Conservation (phyloP, 2,329 filamentous ascomycete species). For the Gaeumannomyces tritici region DNA sequence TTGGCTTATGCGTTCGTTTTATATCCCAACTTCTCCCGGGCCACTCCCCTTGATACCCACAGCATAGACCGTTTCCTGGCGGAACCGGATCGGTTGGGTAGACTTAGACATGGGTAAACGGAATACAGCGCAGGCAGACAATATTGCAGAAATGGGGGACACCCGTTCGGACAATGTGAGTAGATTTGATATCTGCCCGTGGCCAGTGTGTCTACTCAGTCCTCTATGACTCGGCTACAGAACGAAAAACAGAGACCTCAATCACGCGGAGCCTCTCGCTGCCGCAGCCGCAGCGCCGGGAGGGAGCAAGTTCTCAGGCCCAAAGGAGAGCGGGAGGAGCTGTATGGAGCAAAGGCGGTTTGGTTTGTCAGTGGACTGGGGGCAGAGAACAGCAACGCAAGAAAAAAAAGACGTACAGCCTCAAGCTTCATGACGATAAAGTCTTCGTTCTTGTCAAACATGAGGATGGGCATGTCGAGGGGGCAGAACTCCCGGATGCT, state of each 20-base stretch:
- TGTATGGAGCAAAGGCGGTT: slow-evolving; percentile 17
- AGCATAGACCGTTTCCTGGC: background rate
- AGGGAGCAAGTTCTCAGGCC: slow-evolving; percentile 45
- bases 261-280: too few species aligned
- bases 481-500: slow-evolving; percentile 70
- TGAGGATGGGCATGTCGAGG: slow-evolving; percentile 67
- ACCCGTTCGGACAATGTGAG: too few species aligned
- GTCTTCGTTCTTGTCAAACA: slow-evolving; percentile 79
- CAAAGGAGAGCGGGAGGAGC: slow-evolving; percentile 61
- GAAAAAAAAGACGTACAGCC: slow-evolving; percentile 34
- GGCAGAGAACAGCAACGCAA: slow-evolving; percentile 1
- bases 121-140: background rate
- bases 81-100: background rate
- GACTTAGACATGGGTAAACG: background rate
- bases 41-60: too few species aligned
- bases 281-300: background rate
- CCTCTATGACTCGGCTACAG: too few species aligned
- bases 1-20: too few species aligned
- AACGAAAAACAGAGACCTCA: too few species aligned
- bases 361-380: background rate
- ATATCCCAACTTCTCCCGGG: too few species aligned
- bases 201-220: too few species aligned
- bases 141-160: too few species aligned
- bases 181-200: too few species aligned
- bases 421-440: slow-evolving; percentile 62